A percentile compares a stretch with the other conserved stretches of the same genome.
Evolutionary conservation across 441 rosid genomes (phyloP).

Genomic region (Populus hybrid): DNA sequence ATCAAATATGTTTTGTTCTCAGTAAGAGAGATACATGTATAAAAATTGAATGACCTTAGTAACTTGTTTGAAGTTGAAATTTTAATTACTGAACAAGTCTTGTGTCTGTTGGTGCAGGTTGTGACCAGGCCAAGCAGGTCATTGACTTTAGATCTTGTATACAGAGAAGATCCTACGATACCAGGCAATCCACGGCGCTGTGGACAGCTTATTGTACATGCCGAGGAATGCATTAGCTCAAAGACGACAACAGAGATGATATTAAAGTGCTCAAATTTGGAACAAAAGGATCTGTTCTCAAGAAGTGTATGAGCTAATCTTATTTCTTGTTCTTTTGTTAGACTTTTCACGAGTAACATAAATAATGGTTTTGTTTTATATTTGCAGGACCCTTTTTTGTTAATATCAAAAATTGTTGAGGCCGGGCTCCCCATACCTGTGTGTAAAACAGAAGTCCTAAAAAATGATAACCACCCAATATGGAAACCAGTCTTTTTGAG

Average conservation of each 20-base stretch:
- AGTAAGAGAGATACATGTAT: background rate
- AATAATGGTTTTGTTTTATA: slow-evolving; percentile 15
- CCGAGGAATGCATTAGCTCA: slow-evolving; percentile 79
- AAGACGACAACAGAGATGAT: slow-evolving; percentile 68
- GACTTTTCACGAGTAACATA: slow-evolving; percentile 7
- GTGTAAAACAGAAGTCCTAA: slow-evolving; percentile 83
- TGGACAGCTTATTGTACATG: slow-evolving; percentile 76
- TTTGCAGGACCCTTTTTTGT: slow-evolving; percentile 79
- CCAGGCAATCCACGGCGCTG: slow-evolving; percentile 28
- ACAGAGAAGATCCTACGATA: slow-evolving; percentile 43
- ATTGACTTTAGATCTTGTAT: slow-evolving; percentile 56
- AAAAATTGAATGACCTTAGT: background rate
- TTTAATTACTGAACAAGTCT: background rate
- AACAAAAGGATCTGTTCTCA: slow-evolving; percentile 72
- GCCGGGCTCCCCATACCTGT: slow-evolving; percentile 68
- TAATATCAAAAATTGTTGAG: slow-evolving; percentile 76
- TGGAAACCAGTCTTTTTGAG: slow-evolving; percentile 85
- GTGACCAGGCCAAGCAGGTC: slow-evolving; percentile 63
- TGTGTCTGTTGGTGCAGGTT: slow-evolving; percentile 41
- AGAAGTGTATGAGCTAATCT: slow-evolving; percentile 58
- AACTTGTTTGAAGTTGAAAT: background rate
- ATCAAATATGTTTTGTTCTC: background rate
- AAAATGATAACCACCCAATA: slow-evolving; percentile 62
- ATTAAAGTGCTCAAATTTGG: slow-evolving; percentile 74
- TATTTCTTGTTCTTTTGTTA: slow-evolving; percentile 9